phyloP scores from a whole-genome alignment of 2,329 filamentous ascomycete species.

The Neonectria punicea region DNA sequence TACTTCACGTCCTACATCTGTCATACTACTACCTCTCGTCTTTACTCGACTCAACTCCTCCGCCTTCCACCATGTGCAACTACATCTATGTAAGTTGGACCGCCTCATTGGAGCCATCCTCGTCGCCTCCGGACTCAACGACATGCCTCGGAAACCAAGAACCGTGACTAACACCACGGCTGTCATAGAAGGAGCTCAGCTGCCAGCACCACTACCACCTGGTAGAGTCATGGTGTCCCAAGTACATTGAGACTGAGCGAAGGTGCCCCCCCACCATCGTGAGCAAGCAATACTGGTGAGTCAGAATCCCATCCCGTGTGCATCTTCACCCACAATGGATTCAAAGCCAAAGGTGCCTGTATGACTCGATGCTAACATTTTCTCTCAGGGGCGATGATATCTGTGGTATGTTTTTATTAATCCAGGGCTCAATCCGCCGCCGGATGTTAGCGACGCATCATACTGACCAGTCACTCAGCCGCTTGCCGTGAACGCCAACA shows the following conservation, averaged over 20 bases:
- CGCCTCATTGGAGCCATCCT: constrained; percentile 5
- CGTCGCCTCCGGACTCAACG: constrained; percentile 1
- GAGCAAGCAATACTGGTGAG: constrained; percentile 59
- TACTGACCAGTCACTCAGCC: constrained; percentile 44
- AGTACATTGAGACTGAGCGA: constrained; percentile 57
- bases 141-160: not conserved
- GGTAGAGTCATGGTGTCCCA: constrained; percentile 58
- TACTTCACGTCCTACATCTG: not conserved
- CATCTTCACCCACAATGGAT: constrained; percentile 3
- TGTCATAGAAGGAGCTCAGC: constrained; percentile 59
- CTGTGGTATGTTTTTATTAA: constrained; percentile 51
- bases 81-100: constrained; percentile 57
- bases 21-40: not conserved
- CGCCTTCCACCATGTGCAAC: constrained; percentile 57
- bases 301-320: constrained; percentile 20
- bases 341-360: constrained; percentile 12
- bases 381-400: constrained; percentile 55
- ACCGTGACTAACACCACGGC: constrained; percentile 26
- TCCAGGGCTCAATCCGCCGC: constrained; percentile 27
- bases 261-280: constrained; percentile 56
- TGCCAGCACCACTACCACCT: constrained; percentile 63
- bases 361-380: constrained; percentile 38
- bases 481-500: constrained; percentile 53
- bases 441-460: constrained; percentile 21
- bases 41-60: constrained; percentile 9